phyloP scores from a whole-genome alignment of 768 basidiomycete genomes.

The Mycena galopus region DNA sequence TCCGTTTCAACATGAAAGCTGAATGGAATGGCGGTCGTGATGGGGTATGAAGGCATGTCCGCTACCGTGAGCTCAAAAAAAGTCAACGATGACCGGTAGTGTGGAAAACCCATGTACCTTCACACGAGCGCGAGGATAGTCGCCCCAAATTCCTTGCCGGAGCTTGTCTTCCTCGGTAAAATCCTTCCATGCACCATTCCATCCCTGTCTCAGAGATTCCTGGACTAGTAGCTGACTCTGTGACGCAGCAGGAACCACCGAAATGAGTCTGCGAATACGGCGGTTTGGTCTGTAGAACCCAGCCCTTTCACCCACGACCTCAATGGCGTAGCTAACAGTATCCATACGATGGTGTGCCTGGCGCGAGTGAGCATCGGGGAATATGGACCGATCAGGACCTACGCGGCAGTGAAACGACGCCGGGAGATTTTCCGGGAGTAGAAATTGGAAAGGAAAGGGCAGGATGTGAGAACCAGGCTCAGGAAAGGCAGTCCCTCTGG shows the following conservation, averaged over 20 bases:
- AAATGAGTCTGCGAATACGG: conserved; percentile 26
- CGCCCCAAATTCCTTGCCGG: conserved; percentile 27
- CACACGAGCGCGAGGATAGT: conserved; percentile 25
- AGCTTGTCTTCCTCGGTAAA: conserved; percentile 14
- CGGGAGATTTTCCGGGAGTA: conserved; percentile 4
- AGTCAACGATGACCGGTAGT: neutral
- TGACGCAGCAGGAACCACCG: conserved; percentile 29
- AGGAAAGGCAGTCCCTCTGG: conserved; percentile 2
- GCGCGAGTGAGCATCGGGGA: neutral
- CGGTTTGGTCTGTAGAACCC: conserved; percentile 21
- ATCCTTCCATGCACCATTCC: conserved; percentile 17
- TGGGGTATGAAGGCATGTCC: conserved; percentile 12
- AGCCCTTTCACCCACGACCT: conserved; percentile 25
- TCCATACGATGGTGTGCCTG: neutral
- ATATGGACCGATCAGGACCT: neutral
- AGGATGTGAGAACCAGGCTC: conserved; percentile 11
- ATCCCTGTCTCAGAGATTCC: conserved; percentile 18
- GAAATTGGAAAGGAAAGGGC: conserved; percentile 11
- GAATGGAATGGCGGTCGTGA: conserved; percentile 26
- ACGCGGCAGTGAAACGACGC: conserved; percentile 20
- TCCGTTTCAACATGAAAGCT: conserved; percentile 25
- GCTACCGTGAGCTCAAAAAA: conserved; percentile 20
- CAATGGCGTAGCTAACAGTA: conserved; percentile 22
- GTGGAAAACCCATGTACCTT: neutral
- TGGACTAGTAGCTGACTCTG: conserved; percentile 5